These are phyloP conservation scores for Brettanomyces bruxellensis DNA, from an alignment of 805 yeast species.

Conservation along the genomic window DNA sequence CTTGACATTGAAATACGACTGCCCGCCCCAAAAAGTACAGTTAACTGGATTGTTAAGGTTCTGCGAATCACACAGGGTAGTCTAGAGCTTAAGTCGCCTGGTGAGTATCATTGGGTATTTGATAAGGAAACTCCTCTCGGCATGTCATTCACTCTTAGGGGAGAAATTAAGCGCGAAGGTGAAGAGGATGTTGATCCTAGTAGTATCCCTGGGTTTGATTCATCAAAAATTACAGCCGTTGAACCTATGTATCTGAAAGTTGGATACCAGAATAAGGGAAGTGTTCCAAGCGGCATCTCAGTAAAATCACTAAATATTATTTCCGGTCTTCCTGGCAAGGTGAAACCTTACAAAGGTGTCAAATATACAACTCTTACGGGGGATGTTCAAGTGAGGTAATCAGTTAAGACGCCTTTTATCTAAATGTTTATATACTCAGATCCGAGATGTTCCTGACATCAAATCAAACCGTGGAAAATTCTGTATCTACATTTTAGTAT, in stretches of 20 bases:
- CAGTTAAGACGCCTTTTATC: too few species aligned
- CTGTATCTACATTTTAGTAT: background rate
- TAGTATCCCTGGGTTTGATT: slow-evolving; percentile 6
- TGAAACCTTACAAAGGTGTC: slow-evolving; percentile 86
- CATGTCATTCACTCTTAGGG: slow-evolving; percentile 58
- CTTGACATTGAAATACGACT: slow-evolving; percentile 31
- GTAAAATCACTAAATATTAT: slow-evolving; percentile 54
- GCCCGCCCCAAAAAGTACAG: slow-evolving; percentile 7
- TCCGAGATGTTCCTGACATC: too few species aligned
- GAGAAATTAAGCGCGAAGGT: slow-evolving; percentile 21
- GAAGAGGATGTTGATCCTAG: slow-evolving; percentile 2
- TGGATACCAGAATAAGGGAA: slow-evolving; percentile 54
- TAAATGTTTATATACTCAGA: too few species aligned
- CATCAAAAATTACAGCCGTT: background rate
- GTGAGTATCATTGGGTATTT: slow-evolving; percentile 61
- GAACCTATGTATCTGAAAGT: slow-evolving; percentile 40
- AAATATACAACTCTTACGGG: slow-evolving; percentile 65
- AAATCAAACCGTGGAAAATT: background rate
- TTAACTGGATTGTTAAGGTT: slow-evolving; percentile 36
- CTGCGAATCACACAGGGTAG: slow-evolving; percentile 73
- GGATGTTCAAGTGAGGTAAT: slow-evolving; percentile 23
- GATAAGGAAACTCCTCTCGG: slow-evolving; percentile 54
- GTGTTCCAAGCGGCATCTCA: slow-evolving; percentile 65
- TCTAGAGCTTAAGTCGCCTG: slow-evolving; percentile 41
- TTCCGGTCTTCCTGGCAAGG: slow-evolving; percentile 48